phyloP scores from a whole-genome alignment of 2,329 filamentous ascomycete genomes.

The Herpotrichia juniperi region DNA sequence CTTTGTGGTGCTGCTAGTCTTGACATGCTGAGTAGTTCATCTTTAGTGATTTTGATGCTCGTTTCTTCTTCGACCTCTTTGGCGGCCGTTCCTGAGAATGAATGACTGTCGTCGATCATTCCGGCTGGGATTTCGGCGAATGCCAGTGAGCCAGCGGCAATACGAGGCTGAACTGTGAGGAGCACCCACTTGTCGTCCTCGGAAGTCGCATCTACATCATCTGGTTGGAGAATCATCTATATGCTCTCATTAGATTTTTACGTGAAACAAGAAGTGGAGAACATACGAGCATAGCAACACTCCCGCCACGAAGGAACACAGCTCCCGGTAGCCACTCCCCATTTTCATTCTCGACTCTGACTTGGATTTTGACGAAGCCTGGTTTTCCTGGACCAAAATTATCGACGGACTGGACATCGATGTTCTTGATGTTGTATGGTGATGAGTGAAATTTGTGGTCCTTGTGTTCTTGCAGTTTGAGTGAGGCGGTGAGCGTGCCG shows the following conservation, averaged over 20 bases:
- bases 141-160: constrained; percentile 60
- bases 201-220: constrained; percentile 46
- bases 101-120: constrained; percentile 62
- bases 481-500: constrained; percentile 54
- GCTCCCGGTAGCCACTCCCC: constrained; percentile 61
- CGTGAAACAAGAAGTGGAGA: background rate
- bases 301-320: constrained; percentile 64
- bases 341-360: constrained; percentile 58
- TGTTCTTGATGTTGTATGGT: constrained; percentile 58
- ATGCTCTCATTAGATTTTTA: background rate
- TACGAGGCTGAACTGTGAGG: constrained; percentile 62
- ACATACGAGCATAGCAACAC: constrained; percentile 62
- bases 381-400: constrained; percentile 56
- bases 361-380: constrained; percentile 64
- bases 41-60: constrained; percentile 55
- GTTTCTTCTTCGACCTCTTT: constrained; percentile 65
- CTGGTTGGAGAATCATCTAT: constrained; percentile 61
- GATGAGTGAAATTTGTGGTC: constrained; percentile 58
- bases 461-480: constrained; percentile 53
- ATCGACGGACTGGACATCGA: constrained; percentile 62
- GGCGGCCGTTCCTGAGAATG: constrained; percentile 61
- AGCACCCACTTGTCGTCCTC: constrained; percentile 58
- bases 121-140: constrained; percentile 65
- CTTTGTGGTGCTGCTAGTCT: constrained; percentile 50
- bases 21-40: constrained; percentile 62